Conservation (phyloP, 352 stramenopile genomes). For the Pythium pyrilobum region DNA sequence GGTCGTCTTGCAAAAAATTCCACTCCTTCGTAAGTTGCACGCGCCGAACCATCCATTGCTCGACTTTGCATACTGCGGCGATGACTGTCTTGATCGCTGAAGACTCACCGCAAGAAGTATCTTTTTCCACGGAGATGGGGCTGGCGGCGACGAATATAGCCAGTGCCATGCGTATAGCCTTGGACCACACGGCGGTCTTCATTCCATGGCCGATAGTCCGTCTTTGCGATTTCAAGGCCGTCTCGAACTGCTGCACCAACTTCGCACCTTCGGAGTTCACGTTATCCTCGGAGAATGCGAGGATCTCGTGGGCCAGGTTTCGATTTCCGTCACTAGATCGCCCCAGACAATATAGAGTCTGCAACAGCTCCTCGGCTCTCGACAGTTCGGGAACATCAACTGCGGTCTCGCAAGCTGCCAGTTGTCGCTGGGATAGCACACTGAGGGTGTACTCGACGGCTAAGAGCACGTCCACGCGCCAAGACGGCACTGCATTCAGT, state of each 20-base stretch:
- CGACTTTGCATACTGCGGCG: slow-evolving; percentile 32
- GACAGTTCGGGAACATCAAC: too few species aligned
- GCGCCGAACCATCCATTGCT: slow-evolving; percentile 61
- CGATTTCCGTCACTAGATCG: too few species aligned
- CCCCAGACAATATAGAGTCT: too few species aligned
- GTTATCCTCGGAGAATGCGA: too few species aligned
- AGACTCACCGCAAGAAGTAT: background rate
- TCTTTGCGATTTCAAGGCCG: background rate
- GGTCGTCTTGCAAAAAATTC: slow-evolving; percentile 39
- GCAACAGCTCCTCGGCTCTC: too few species aligned
- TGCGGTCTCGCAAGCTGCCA: too few species aligned
- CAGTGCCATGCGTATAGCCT: slow-evolving; percentile 1
- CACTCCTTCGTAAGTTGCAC: slow-evolving; percentile 67
- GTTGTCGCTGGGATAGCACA: slow-evolving; percentile 4
- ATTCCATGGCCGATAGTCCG: background rate
- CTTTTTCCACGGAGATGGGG: background rate
- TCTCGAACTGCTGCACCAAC: slow-evolving; percentile 3
- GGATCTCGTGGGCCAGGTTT: too few species aligned
- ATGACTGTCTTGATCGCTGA: slow-evolving; percentile 15
- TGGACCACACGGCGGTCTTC: background rate
- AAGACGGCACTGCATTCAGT: slow-evolving; percentile 8
- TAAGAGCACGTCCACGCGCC: slow-evolving; percentile 27
- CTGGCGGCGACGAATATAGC: background rate
- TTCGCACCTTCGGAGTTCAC: background rate
- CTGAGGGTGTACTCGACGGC: slow-evolving; percentile 33